Percentiles rank a stretch among this genome's conserved stretches.
These are phyloP conservation scores for Penicillium angulare DNA, from an alignment of 495 filamentous ascomycete genomes.

Conservation along the genomic window DNA sequence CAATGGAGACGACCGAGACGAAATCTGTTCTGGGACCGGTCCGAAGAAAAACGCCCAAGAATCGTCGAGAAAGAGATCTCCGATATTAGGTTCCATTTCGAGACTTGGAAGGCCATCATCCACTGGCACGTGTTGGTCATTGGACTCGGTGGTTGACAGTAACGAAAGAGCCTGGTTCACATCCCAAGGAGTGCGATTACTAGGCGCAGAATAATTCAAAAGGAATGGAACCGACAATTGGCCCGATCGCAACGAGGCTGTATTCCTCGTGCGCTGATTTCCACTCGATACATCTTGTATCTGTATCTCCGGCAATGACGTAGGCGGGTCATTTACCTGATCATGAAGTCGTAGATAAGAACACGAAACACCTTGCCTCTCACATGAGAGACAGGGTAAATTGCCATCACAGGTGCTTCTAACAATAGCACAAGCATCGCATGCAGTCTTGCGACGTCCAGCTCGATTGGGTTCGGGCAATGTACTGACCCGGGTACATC, in stretches of 20 bases:
- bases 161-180: slow-evolving; percentile 11
- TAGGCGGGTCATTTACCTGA: background rate
- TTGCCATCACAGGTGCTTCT: slow-evolving; percentile 5
- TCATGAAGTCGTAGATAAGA: slow-evolving; percentile 4
- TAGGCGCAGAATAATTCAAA: slow-evolving; percentile 13
- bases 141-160: slow-evolving; percentile 11
- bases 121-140: background rate
- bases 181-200: slow-evolving; percentile 7
- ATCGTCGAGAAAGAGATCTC: slow-evolving; percentile 10
- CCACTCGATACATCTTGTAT: no score
- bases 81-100: slow-evolving; percentile 3
- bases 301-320: no score
- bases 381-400: slow-evolving; percentile 1
- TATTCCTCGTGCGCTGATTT: no score
- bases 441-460: slow-evolving; percentile 14
- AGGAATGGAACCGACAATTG: slow-evolving; percentile 11
- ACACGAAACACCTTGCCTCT: background rate
- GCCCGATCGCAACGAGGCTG: background rate
- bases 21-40: background rate
- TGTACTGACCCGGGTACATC: slow-evolving; percentile 2
- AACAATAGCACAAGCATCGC: slow-evolving; percentile 7
- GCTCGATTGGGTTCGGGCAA: background rate
- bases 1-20: background rate
- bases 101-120: slow-evolving; percentile 9
- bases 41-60: slow-evolving; percentile 14